These are phyloP conservation scores for Pichia sp. DNA, from an alignment of 1,139 yeast genomes.

Conservation along the genomic window DNA sequence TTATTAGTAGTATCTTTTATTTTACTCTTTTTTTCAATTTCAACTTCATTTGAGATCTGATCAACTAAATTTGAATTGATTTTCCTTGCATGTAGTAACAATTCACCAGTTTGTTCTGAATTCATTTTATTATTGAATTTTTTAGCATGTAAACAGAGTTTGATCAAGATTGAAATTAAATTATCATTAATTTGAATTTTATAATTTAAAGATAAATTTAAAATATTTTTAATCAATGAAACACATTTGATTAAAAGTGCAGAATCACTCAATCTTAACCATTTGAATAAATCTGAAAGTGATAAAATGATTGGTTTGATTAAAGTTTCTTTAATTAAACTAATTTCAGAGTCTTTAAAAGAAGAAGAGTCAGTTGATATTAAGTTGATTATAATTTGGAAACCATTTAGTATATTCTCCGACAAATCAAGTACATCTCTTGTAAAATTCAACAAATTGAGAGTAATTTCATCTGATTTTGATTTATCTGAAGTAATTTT, in stretches of 20 bases:
- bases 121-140: slow-evolving; percentile 58
- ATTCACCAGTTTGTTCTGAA: slow-evolving; percentile 50
- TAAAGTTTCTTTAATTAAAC: slow-evolving; percentile 21
- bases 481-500: slow-evolving; percentile 17
- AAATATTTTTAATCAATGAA: slow-evolving; percentile 55
- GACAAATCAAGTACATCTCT: slow-evolving; percentile 81
- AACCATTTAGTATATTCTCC: slow-evolving; percentile 57
- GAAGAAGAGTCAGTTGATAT: slow-evolving; percentile 24
- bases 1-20: slow-evolving; percentile 13
- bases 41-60: slow-evolving; percentile 40
- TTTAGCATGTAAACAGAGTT: slow-evolving; percentile 58
- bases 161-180: slow-evolving; percentile 48
- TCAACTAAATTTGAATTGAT: slow-evolving; percentile 51
- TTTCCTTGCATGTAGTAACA: slow-evolving; percentile 49
- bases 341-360: slow-evolving; percentile 9
- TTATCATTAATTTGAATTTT: slow-evolving; percentile 36
- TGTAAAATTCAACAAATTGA: slow-evolving; percentile 42
- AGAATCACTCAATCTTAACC: slow-evolving; percentile 77
- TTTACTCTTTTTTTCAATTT: slow-evolving; percentile 30
- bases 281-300: slow-evolving; percentile 56
- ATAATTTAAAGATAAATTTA: slow-evolving; percentile 54
- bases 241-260: slow-evolving; percentile 73
- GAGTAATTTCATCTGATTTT: slow-evolving; percentile 19
- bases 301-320: slow-evolving; percentile 40
- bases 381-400: slow-evolving; percentile 43